A percentile compares a stretch with the other conserved stretches of the same genome.
Conservation (phyloP, 192 early-diverging fungal species). For the Rhizophagus clarus region DNA sequence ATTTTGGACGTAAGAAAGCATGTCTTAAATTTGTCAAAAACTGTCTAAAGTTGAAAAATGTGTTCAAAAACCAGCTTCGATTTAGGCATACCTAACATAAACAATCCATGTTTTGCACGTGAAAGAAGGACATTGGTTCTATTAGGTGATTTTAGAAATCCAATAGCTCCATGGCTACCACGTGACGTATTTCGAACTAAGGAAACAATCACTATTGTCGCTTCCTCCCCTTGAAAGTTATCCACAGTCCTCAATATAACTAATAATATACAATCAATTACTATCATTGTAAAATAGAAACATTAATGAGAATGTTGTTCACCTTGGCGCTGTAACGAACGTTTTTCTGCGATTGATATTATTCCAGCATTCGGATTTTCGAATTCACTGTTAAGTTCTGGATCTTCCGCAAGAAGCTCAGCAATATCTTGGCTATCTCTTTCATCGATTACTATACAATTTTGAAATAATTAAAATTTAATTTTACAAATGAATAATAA, state of each 20-base stretch:
- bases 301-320: background rate
- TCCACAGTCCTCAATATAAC: conserved; percentile 47
- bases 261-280: background rate
- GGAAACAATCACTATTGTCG: conserved; percentile 47
- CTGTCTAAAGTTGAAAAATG: too few relatives aligned
- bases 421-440: background rate
- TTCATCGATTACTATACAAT: conserved; percentile 27
- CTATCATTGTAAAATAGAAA: background rate
- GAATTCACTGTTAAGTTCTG: background rate
- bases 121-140: conserved; percentile 61
- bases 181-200: conserved; percentile 42
- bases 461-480: conserved; percentile 27
- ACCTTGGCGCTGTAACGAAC: background rate
- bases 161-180: conserved; percentile 39
- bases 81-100: conserved; percentile 31
- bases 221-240: conserved; percentile 52
- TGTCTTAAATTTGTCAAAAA: too few relatives aligned
- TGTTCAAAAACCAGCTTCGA: too few relatives aligned
- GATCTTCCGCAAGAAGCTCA: background rate
- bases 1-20: too few relatives aligned
- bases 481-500: conserved; percentile 6
- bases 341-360: background rate
- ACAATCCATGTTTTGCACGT: conserved; percentile 64
- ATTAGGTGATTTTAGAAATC: conserved; percentile 59
- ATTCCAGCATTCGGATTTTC: background rate